A percentile compares a stretch with the other conserved stretches of the same genome.
phyloP scores from a whole-genome alignment of 345 rosid genomes.

The Eucalyptus pumila region DNA sequence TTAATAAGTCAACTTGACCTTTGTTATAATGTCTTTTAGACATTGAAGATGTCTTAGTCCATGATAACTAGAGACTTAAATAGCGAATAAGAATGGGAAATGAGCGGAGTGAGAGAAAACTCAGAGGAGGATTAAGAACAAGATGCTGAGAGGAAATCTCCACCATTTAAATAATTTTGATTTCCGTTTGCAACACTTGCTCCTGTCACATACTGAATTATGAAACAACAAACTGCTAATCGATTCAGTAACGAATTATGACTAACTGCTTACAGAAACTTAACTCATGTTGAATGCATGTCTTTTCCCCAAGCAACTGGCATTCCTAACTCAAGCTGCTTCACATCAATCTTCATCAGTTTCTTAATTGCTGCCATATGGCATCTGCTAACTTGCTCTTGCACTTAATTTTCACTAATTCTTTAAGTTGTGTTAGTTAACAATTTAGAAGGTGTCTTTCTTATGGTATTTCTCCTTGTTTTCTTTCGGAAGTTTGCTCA shows the following conservation, averaged over 20 bases:
- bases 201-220: not conserved
- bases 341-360: not conserved
- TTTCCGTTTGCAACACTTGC: not conserved
- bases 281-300: not conserved
- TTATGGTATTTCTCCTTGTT: not conserved
- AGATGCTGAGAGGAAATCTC: not conserved
- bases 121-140: not conserved
- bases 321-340: not conserved
- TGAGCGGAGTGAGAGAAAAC: not conserved
- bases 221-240: not conserved
- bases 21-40: not conserved
- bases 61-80: not conserved
- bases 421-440: not conserved
- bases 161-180: not conserved
- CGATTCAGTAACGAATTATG: not conserved
- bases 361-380: not conserved
- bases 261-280: not conserved
- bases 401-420: not conserved
- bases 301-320: not conserved
- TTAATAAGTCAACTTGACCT: not conserved
- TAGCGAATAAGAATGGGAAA: not conserved
- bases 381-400: not conserved
- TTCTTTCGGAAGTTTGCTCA: not conserved
- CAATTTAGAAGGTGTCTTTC: not conserved
- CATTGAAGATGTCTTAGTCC: not conserved